Base-by-base conservation (phyloP, 169 alveolate genomes). In the Cryptosporidium ubiquitum region DNA sequence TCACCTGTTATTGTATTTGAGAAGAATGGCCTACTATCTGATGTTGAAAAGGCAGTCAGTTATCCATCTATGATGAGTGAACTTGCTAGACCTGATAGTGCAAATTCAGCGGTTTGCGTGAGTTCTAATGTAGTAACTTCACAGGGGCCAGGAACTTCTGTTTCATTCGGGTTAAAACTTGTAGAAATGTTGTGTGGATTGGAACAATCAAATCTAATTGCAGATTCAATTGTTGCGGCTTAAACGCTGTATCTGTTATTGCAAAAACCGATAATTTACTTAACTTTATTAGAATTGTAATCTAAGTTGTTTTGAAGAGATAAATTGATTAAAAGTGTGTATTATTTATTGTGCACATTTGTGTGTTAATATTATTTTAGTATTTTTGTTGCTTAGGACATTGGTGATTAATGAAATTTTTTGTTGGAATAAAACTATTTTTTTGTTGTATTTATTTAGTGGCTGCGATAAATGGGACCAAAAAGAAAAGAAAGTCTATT, bases 1-100 rank as follows among this genome's bases (percentile, higher is more conserved):
- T 86, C 96, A 52, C 98, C 98, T 20, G 95, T 91, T 74, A 79
- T 92, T 35, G 96, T 95, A 2, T 92, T 96, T 44, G 95, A 94
- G 74, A 84, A 91, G 12, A 86, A 94, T 85, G 98, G 97, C 4
- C 66, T 96, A 23, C 86, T 95, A 5, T 92, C 86, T 51, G 95
- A 79, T 20, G 94, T 31, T 75, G 94, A 85, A 33, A 29, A 29
- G 89, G 93, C 52, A 84, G 92, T 91, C 42, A 84, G 66, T 68
- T 85, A 79, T 86, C 94, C 86, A 39, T 68, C 75, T 55, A 66
- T 73, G 84, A 69, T 33, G 71, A 69, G 37, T 52, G 73, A 91
- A 69, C 84, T 35, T 51, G 16, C 52, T 29, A 91, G 31, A 39
- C 92, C 55, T 29, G 91, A 73, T 29, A 58, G 0, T 39, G 66